Base-by-base conservation (phyloP, 1,284 basidiomycete species). In the Apiotrichum akiyoshidainum region DNA sequence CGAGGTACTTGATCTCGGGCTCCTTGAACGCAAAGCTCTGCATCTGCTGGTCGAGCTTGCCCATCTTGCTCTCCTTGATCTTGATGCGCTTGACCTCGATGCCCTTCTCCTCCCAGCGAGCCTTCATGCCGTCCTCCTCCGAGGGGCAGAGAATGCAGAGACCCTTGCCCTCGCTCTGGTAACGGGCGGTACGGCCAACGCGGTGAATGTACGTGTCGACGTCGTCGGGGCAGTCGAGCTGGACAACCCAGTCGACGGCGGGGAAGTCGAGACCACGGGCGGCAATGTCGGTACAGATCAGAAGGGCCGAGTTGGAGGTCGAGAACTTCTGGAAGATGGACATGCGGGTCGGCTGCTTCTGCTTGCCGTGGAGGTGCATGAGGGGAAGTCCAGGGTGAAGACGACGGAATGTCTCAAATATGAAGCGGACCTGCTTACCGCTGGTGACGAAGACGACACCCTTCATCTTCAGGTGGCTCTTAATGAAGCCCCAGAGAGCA, bases 191-290 rank as follows among this genome's bases (percentile, higher is more conserved):
- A 54, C 95, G 83, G 1, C 95, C 95, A 1, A 99, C 95, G 26
- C 95, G 87, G 76, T 99, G 95, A 49, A 99, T 92, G 76, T 99
- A 99, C 13, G 92, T 97, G 61, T 96, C 94, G n/a, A 88, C 90
- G 71, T 98, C 94, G 78, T 99, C 95, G 0, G 95, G 95, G 26
- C 90, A 92, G 76, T 99, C 95, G n/a, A 94, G 81, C 76, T 99
- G 96, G 39, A 99, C 77, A 13, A 99, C 95, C 95, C 96, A 99
- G 76, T 97, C 92, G 31, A 99, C 88, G 0, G 90, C 85, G 4
- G 96, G 94, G 75, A 99, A 99, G 78, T 99, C 96, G 59, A 99
- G 83, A 14, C 95, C 95, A 57, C 96, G 86, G 3, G 95, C 93
- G 31, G 96, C 95, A 66, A 99, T 89, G 75, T 99, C 95, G n/a